Conservation (phyloP, 305 asterid genomes). For the Fraxinus greggii region DNA sequence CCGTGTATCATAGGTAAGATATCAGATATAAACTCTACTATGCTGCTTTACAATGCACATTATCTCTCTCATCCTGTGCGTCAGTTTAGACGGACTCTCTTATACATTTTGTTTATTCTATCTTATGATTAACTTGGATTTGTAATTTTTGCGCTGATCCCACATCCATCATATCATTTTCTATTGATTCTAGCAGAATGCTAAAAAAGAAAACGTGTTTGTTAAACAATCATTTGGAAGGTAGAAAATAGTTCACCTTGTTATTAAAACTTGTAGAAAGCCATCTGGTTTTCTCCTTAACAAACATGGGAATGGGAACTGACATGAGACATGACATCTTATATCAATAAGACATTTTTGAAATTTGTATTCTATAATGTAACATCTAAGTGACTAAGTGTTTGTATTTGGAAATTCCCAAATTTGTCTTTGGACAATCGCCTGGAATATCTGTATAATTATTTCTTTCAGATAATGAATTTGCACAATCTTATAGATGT, state of each 20-base stretch:
- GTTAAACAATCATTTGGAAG: background rate
- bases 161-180: constrained; percentile 14
- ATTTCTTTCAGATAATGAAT: background rate
- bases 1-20: constrained; percentile 16
- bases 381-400: background rate
- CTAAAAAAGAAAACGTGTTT: background rate
- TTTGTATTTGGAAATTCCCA: background rate
- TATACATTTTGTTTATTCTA: background rate
- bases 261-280: background rate
- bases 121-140: background rate
- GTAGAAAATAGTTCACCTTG: background rate
- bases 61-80: background rate
- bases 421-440: background rate
- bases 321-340: constrained; percentile 3
- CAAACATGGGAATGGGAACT: constrained; percentile 20
- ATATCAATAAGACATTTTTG: background rate
- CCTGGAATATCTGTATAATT: background rate
- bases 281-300: background rate
- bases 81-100: background rate
- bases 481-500: background rate
- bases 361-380: background rate
- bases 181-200: constrained; percentile 1
- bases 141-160: background rate
- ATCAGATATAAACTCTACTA: background rate
- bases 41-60: constrained; percentile 6